Base-by-base conservation (phyloP, 768 basidiomycete genomes). In the Lyophyllum shimeji region DNA sequence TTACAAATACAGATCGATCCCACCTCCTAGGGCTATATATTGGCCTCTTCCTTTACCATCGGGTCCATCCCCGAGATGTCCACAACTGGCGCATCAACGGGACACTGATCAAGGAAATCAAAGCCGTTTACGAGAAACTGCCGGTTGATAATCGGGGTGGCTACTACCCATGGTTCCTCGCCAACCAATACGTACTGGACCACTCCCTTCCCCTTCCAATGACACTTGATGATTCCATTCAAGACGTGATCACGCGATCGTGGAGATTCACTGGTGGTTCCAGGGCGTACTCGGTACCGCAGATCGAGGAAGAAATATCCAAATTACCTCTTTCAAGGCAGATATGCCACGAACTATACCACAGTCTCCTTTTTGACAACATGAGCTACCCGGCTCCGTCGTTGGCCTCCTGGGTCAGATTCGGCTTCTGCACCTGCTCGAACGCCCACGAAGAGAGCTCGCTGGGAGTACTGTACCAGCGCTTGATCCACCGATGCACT, bases 91-190 rank as follows among this genome's bases (percentile, higher is more conserved):
- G 63, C 6, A n/a, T 54, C 17, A 52, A 60, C 3, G 76, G 74
- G 1, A 69, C 63, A 7, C 61, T 77, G 40, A 52, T 67, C 0
- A 59, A 71, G 24, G 70, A 74, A 46, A 75, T 76, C 46, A 73
- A 67, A 24, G 62, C 53, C 1, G 47, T 60, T 0, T 75, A 58
- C 54, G 61, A 68, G 39, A 45, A 50, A 8, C 13, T 71, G 9
- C 72, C 73, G 2, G 37, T 48, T 11, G 1, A 23, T 17, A 12
- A 8, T n/a, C 62, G 69, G 49, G 74, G 70, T 13, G 52, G 18
- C 11, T 72, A 69, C 58, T 75, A 71, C 46, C 46, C 68, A 1
- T 74, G 75, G 75, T 73, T 76, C 51, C 58, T 73, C 37, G 23
- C 69, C 33, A 70, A 76, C 52, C 65, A 71, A 42, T 57, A 67